phyloP scores from a whole-genome alignment of 1,284 basidiomycete species.

The Coniferiporia sulphurascens region DNA sequence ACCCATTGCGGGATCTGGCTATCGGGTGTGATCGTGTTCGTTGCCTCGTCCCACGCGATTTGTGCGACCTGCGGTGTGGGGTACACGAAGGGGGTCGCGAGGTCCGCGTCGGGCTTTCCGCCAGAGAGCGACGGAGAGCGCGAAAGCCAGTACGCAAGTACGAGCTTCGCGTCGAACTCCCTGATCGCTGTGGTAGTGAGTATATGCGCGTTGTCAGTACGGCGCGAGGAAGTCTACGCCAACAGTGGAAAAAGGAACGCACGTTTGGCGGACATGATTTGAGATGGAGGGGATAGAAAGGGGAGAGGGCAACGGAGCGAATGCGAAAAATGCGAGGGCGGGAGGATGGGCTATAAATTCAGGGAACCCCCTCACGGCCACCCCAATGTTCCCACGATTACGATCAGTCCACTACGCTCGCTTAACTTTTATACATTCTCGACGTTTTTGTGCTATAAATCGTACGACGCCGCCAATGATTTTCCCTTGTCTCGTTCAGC shows the following conservation, averaged over 20 bases:
- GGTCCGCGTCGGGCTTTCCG: slow-evolving; percentile 34
- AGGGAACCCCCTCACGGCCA: background rate
- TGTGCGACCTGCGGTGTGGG: slow-evolving; percentile 73
- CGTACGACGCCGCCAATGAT: background rate
- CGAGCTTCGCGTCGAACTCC: slow-evolving; percentile 93
- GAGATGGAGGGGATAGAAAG: background rate
- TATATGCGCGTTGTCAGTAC: slow-evolving; percentile 11
- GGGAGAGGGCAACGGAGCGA: background rate
- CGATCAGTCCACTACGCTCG: background rate
- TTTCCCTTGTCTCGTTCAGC: background rate
- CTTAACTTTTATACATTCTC: background rate
- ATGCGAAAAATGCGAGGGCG: background rate
- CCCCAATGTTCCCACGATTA: background rate
- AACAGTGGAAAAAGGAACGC: background rate
- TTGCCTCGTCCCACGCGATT: slow-evolving; percentile 82
- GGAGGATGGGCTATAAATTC: background rate
- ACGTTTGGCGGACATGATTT: slow-evolving; percentile 19
- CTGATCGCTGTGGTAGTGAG: slow-evolving; percentile 61
- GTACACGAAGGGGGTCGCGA: slow-evolving; percentile 60
- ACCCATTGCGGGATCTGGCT: slow-evolving; percentile 81
- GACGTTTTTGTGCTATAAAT: background rate
- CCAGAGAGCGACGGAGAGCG: slow-evolving; percentile 64
- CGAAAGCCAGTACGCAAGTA: slow-evolving; percentile 91
- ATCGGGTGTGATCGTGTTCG: slow-evolving; percentile 78
- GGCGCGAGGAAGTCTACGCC: background rate